Evolutionary conservation across 2,329 filamentous ascomycete species (phyloP), one percentile per base, ranked within the genome.

Genomic region (Epichloe typhina): DNA sequence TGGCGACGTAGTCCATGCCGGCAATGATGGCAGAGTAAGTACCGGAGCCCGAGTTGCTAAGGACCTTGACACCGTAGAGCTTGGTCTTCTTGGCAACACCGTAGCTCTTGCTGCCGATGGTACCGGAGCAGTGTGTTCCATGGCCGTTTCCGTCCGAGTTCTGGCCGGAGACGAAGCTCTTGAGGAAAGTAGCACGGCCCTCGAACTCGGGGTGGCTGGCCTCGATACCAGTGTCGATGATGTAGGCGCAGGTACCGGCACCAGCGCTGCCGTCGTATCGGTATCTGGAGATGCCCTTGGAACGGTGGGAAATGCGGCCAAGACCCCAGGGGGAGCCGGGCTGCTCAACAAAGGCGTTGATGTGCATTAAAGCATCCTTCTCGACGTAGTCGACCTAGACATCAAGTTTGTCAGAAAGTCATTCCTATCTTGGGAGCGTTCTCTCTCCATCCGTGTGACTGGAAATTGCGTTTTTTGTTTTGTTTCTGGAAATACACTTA

Each of bases 221-320:
- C 33, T 62, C 63, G 50, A 73, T 69, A 6, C 72, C 72, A 4
- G 72, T 71, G 55, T 75, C 73, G 42, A 75, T 66, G 40, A 75
- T 61, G 54, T 75, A 75, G 17, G 67, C 64, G 38, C 66, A 73
- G 8, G 67, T 68, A 7, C 66, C 69, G 44, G 60, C 58, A 7
- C 69, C 72, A 0, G 68, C 68, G n/a, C 57, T 65, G 5, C 61
- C 58, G 40, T 72, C 68, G 51, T 68, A 72, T 47, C 60, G 58
- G 56, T 71, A 72, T 15, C 58, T 60, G 15, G 56, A 62, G 19
- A 57, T 54, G 7, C 61, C 61, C 3, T 61, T 58, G 8, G 38
- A 49, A 6, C 57, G 55, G 59, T 62, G 66, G 8, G 70, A 72
- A 45, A 72, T 59, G 0, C 59, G 59, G 12, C 55, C 60, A 31